Evolutionary conservation across 2,329 filamentous ascomycete genomes (phyloP).

Genomic region (Raffaelea deltoideospora): DNA sequence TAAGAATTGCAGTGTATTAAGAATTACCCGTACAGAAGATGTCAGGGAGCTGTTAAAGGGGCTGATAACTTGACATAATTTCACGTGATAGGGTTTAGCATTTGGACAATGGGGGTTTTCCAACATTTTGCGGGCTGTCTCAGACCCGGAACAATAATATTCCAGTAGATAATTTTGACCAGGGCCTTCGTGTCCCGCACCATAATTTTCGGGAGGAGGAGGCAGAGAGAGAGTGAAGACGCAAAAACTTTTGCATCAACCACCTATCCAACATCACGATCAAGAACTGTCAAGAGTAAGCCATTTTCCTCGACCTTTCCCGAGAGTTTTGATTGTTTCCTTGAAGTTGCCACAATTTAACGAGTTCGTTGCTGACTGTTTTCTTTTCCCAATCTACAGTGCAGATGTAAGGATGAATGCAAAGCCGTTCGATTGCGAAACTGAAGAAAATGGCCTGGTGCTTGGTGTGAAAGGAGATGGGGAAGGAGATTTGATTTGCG

Average conservation of each 20-base stretch:
- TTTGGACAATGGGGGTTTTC: neutral
- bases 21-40: too few species aligned
- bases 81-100: constrained; percentile 11
- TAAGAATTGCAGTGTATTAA: too few species aligned
- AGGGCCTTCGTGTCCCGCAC: constrained; percentile 11
- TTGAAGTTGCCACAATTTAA: too few species aligned
- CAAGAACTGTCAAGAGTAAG: constrained; percentile 11
- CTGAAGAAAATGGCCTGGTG: too few species aligned
- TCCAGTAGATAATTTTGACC: constrained; percentile 5
- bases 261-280: constrained; percentile 4
- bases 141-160: constrained; percentile 6
- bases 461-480: too few species aligned
- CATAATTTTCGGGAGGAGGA: constrained; percentile 12
- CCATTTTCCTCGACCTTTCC: neutral
- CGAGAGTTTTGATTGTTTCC: constrained; percentile 1
- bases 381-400: constrained; percentile 33
- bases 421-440: neutral
- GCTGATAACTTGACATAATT: neutral
- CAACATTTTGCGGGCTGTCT: neutral
- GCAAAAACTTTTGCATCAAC: constrained; percentile 8
- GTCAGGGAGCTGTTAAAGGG: too few species aligned
- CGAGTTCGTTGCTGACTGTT: too few species aligned
- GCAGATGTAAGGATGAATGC: constrained; percentile 61
- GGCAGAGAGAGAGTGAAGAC: too few species aligned
- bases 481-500: too few species aligned